phyloP scores from a whole-genome alignment of 2,329 filamentous ascomycete species.

The Aspergillus ochraceus region DNA sequence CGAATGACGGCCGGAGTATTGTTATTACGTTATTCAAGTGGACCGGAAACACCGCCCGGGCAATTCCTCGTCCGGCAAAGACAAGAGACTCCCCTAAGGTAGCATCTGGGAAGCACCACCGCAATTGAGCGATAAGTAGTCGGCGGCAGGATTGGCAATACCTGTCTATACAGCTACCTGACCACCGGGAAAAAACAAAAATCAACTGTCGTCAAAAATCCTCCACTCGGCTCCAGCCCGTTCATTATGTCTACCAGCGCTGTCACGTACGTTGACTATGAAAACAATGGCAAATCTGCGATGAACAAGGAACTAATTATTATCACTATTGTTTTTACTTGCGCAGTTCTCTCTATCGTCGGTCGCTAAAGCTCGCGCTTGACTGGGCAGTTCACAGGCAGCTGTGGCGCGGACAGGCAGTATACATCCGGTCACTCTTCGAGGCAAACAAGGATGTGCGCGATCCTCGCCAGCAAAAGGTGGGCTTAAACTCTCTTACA shows the following conservation, averaged over 20 bases:
- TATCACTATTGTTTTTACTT: background rate
- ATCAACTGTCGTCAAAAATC: background rate
- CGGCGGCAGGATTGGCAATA: background rate
- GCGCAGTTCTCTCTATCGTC: constrained; percentile 74
- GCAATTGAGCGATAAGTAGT: background rate
- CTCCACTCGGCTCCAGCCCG: background rate
- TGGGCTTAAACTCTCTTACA: constrained; percentile 43
- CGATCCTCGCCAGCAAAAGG: constrained; percentile 83
- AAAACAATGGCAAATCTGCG: constrained; percentile 26
- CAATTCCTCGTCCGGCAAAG: constrained; percentile 17
- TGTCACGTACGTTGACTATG: constrained; percentile 36
- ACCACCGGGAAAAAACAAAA: background rate
- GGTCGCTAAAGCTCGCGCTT: constrained; percentile 86
- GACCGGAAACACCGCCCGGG: constrained; percentile 18
- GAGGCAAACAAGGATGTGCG: constrained; percentile 86
- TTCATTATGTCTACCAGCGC: constrained; percentile 37
- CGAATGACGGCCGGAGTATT: constrained; percentile 30
- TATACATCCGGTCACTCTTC: constrained; percentile 94
- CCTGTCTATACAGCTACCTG: background rate
- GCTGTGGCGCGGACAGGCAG: constrained; percentile 90
- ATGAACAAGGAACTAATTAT: background rate
- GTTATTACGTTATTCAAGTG: constrained; percentile 33
- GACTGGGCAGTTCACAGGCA: constrained; percentile 94
- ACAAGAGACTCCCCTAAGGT: background rate
- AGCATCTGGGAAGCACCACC: background rate